Evolutionary conservation across 176 grass and related monocot genomes (phyloP).

Genomic region (Musa troglodytarum): DNA sequence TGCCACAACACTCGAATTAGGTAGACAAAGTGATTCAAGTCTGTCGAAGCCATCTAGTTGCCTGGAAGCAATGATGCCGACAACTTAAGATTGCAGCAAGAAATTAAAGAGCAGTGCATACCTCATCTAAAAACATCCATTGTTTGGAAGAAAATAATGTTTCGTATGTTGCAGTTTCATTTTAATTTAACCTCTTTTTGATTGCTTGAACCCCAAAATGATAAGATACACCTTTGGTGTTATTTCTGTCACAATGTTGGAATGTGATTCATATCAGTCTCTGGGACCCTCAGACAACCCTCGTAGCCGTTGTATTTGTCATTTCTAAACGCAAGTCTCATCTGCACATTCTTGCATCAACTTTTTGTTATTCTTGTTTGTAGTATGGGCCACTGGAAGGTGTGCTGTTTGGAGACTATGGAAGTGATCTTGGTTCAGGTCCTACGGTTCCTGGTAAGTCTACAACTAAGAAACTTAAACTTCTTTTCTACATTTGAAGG

Average conservation of each 20-base stretch:
- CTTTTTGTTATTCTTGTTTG: slow-evolving; percentile 11
- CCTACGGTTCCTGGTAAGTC: slow-evolving; percentile 66
- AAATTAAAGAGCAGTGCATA: not conserved
- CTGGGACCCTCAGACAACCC: too few species aligned
- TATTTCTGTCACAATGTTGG: not conserved
- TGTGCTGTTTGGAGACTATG: slow-evolving; percentile 84
- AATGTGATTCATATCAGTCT: not conserved
- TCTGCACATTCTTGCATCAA: not conserved
- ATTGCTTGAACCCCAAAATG: not conserved
- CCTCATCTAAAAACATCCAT: not conserved
- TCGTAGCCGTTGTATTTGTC: not conserved
- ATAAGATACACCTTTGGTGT: not conserved
- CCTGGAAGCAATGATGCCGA: not conserved
- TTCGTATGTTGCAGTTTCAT: not conserved
- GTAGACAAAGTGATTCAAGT: not conserved
- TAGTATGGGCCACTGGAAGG: slow-evolving; percentile 85
- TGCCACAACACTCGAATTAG: not conserved
- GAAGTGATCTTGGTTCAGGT: slow-evolving; percentile 85
- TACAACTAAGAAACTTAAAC: not conserved
- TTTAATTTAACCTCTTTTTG: not conserved
- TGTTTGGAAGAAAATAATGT: not conserved
- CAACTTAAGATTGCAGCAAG: not conserved
- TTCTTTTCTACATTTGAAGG: not conserved
- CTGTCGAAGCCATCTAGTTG: not conserved
- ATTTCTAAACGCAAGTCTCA: not conserved